phyloP scores from a whole-genome alignment of 2,329 filamentous ascomycete genomes.

The Sporothrix brunneoviolacea region DNA sequence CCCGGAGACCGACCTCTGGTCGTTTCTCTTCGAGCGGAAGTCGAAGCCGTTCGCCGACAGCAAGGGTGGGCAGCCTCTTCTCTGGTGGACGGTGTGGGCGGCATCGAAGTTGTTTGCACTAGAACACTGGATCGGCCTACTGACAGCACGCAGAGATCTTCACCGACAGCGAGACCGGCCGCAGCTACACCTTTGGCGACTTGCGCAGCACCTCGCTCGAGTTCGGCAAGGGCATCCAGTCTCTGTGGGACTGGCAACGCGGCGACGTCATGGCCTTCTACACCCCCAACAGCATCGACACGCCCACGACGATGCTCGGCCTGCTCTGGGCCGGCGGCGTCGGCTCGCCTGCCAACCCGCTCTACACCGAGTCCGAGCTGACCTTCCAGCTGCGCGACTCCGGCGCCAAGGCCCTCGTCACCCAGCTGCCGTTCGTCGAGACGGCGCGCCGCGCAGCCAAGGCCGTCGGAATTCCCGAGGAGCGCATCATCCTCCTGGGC shows the following conservation, averaged over 20 bases:
- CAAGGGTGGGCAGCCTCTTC: conserved; percentile 60
- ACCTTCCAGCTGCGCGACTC: conserved; percentile 78
- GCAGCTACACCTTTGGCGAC: conserved; percentile 63
- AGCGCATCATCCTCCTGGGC: conserved; percentile 71
- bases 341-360: conserved; percentile 79
- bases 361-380: conserved; percentile 77
- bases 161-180: conserved; percentile 63
- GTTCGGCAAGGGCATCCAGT: conserved; percentile 76
- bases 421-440: conserved; percentile 61
- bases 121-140: not conserved
- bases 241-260: conserved; percentile 69
- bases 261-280: conserved; percentile 79
- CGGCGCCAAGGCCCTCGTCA: conserved; percentile 66
- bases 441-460: conserved; percentile 61
- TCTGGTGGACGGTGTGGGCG: too few relatives aligned
- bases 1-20: conserved; percentile 72
- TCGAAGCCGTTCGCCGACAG: conserved; percentile 61
- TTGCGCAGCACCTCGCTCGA: conserved; percentile 58
- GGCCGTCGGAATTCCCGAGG: conserved; percentile 61
- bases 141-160: conserved; percentile 57
- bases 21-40: conserved; percentile 65
- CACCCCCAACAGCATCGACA: conserved; percentile 82
- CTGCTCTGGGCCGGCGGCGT: conserved; percentile 77
- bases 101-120: too few relatives aligned
- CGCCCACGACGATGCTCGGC: conserved; percentile 69